Percentiles rank a stretch among this genome's conserved stretches.
Evolutionary conservation across 345 rosid genomes (phyloP).

Genomic region (Lepidium aucheri): DNA sequence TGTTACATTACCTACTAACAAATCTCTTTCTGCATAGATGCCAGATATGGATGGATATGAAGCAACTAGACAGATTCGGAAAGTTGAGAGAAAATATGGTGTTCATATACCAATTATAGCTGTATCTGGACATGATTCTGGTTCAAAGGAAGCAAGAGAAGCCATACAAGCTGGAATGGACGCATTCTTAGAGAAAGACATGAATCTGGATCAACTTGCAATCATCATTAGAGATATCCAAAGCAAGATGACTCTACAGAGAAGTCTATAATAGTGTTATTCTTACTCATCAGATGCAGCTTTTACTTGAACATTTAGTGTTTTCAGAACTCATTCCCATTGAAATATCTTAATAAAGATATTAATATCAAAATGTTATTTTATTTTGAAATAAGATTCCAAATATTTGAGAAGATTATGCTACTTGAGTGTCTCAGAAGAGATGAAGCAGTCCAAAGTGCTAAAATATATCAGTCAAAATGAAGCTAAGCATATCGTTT

Average conservation of each 20-base stretch:
- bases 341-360: not conserved
- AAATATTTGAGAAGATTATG: no score
- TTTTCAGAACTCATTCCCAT: not conserved
- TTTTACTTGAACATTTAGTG: not conserved
- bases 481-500: no score
- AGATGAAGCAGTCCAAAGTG: no score
- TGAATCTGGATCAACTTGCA: conserved; percentile 20
- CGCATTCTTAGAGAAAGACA: conserved; percentile 38
- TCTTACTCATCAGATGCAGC: not conserved
- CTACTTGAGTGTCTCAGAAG: no score
- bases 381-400: no score
- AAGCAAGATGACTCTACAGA: not conserved
- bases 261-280: not conserved
- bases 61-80: conserved; percentile 53
- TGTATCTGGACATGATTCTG: conserved; percentile 44
- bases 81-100: conserved; percentile 38
- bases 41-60: conserved; percentile 62
- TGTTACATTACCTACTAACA: not conserved
- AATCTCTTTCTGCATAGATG: conserved; percentile 41
- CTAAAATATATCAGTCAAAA: no score
- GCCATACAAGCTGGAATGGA: conserved; percentile 56
- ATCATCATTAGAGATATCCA: conserved; percentile 18
- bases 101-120: conserved; percentile 65
- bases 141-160: conserved; percentile 27
- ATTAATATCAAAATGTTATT: not conserved